Evolutionary conservation across 2,329 filamentous ascomycete genomes (phyloP), one percentile per base, ranked within the genome.

Genomic region (Ciborinia camelliae): DNA sequence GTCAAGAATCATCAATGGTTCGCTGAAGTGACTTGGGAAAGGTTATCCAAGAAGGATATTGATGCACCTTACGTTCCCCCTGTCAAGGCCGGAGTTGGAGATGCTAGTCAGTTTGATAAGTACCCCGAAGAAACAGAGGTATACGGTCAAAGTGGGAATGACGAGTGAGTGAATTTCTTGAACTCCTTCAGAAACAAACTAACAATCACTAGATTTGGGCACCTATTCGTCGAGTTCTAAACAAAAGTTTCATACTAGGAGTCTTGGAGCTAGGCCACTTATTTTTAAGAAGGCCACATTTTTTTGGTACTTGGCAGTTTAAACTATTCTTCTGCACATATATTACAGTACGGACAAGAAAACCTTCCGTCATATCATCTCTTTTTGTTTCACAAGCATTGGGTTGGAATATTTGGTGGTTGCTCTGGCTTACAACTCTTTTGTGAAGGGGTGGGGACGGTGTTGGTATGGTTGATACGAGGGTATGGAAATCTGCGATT

Each of bases 1-100:
- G 92, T 99, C 70, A 98, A 97, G 85, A 90, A 88, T 71, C 95
- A 99, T 75, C 84, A 90, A 1, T 99, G 95, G 95, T 99, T 99
- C 75, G 85, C 91, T 9, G 95, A 99, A 79, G 95, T 99, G 60
- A 98, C 95, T 3, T 99, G 95, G 95, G 95, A 99, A 74, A 84
- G 95, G 68, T 80, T 99, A 72, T 88, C 90, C 45, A 90, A 92
- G 77, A 98, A 97, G 79, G 95, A 99, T 73, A 99, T 99, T 67
- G 95, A 99, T 78, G 95, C 95, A 45, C 95, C 95, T 6, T 99
- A 99, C 76, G 95, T 97, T 63, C 95, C 95, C 20, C 95, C 95
- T 0, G 94, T 99, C 67, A 90, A 95, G 76, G 93, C 92, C 50
- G 95, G 95, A 50, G 89, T 92, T 37, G 95, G 95, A 66, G 95